Base-by-base conservation (phyloP, 2,329 filamentous ascomycete species). In the Pseudogymnoascus sp. region DNA sequence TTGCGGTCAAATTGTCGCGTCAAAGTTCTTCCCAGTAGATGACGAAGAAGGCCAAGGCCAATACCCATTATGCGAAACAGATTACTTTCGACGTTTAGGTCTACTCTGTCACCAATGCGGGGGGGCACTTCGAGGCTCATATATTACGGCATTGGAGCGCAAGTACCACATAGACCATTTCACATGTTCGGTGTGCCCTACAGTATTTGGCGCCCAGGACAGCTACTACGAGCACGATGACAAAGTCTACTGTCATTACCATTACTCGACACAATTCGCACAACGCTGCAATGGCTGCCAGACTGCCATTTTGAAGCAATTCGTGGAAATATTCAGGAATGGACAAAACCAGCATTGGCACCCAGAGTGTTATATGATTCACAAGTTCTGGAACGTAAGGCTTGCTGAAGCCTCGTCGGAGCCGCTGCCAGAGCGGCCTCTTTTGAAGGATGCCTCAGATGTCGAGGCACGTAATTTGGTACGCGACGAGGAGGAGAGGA, bases 131-230 rank as follows among this genome's bases (percentile, higher is more conserved):
- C 89, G 95, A 66, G 95, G 95, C 56, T 98, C 95, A 4, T 99
- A 99, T 77, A 99, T 99, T 72, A 99, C 95, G 14, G 95, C 95
- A 3, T 83, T 99, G 62, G 95, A 99, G 70, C 90, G 91, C 71
- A 99, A 99, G 79, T 99, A 99, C 76, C 95, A 97, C 76, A 96
- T 99, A 68, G 93, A 98, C 75, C 95, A 99, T 78, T 99, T 99
- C 73, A 99, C 95, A 38, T 99, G 95, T 77, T 98, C 93, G 10
- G 87, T 97, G 33, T 99, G 95, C 74, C 90, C 93, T 4, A 98
- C 95, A 1, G 89, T 98, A n/a, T 99, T 99, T 73, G 95, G 95
- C 61, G 95, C 95, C 6, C 91, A 96, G 72, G 95, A 99, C 79
- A 97, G 93, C 75, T 99, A 99, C 76, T 99, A 99, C 77, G 95